phyloP scores from a whole-genome alignment of 441 rosid species.

The Breynia disticha region DNA sequence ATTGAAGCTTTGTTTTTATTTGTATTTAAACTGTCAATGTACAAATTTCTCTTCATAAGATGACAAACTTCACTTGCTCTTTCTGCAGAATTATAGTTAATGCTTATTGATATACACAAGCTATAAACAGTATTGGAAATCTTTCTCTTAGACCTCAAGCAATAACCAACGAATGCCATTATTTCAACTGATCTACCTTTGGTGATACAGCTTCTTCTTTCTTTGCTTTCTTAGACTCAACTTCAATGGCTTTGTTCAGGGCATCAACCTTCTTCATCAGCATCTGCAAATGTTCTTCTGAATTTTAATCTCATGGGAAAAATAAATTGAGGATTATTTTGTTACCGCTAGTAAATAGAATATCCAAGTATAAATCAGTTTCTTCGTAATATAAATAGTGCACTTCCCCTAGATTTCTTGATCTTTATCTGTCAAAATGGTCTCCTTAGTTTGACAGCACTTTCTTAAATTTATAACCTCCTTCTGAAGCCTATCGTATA shows the following conservation, averaged over 20 bases:
- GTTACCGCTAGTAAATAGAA: too few species aligned
- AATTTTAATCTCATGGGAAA: not conserved
- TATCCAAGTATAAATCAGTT: too few species aligned
- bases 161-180: too few species aligned
- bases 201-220: conserved; percentile 48
- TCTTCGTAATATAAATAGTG: not conserved
- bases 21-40: too few species aligned
- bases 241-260: conserved; percentile 61
- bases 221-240: conserved; percentile 66
- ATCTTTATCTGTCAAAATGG: conserved; percentile 46
- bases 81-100: too few species aligned
- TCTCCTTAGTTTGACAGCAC: conserved; percentile 55
- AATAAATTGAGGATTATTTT: too few species aligned
- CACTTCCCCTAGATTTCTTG: conserved; percentile 68
- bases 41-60: too few species aligned
- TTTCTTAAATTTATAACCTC: conserved; percentile 64
- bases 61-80: too few species aligned
- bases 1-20: too few species aligned
- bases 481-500: conserved; percentile 81
- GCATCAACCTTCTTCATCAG: conserved; percentile 71
- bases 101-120: too few species aligned
- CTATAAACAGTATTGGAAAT: too few species aligned
- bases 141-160: too few species aligned
- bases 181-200: conserved; percentile 28
- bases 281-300: conserved; percentile 32